These are phyloP conservation scores for Dactylis glomerata DNA, from an alignment of 176 grass and related monocot genomes.

Conservation along the genomic window DNA sequence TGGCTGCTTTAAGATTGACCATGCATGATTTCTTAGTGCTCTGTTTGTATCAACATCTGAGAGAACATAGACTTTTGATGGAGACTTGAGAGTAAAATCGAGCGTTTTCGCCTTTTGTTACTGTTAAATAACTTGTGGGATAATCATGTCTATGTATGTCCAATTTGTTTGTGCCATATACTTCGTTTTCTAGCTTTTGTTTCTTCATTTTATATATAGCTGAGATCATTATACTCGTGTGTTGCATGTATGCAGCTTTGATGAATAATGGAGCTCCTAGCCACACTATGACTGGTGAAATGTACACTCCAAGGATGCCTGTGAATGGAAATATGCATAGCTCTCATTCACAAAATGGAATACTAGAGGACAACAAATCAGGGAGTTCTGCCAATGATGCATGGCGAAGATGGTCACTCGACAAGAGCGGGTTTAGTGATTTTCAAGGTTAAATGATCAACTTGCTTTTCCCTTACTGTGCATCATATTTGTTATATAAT, in stretches of 20 bases:
- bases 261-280: conserved; percentile 8
- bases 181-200: not conserved
- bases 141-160: not conserved
- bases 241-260: conserved; percentile 33
- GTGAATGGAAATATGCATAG: conserved; percentile 25
- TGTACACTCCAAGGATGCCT: conserved; percentile 4
- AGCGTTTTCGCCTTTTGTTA: not conserved
- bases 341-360: conserved; percentile 47
- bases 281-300: not conserved
- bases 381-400: conserved; percentile 33
- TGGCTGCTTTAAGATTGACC: not conserved
- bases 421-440: conserved; percentile 44
- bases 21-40: not conserved
- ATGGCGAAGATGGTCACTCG: conserved; percentile 58
- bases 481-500: conserved; percentile 24
- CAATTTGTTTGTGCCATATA: not conserved
- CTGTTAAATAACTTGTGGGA: not conserved
- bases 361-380: conserved; percentile 25
- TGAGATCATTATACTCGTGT: not conserved
- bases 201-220: conserved; percentile 23
- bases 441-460: conserved; percentile 50
- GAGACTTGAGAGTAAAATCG: not conserved
- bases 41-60: not conserved
- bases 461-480: conserved; percentile 16
- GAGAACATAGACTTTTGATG: not conserved